Percentiles rank a stretch among this genome's conserved stretches.
phyloP scores from a whole-genome alignment of 2,329 filamentous ascomycete genomes.

The Microdochium bolleyi region DNA sequence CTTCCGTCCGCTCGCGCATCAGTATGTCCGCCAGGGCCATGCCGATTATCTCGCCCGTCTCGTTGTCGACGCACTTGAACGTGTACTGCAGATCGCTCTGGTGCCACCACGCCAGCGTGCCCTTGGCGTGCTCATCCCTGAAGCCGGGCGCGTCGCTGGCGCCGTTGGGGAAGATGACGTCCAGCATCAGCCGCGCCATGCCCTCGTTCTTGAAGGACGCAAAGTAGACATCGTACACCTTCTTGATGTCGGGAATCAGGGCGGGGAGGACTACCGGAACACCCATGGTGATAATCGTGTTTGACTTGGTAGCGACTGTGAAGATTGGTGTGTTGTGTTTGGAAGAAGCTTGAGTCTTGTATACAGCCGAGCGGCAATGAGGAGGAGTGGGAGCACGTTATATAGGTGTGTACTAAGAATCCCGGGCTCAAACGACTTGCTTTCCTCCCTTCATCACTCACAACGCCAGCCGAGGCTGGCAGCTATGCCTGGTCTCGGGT shows the following conservation, averaged over 20 bases:
- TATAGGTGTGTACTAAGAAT: too few relatives aligned
- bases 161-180: constrained; percentile 1
- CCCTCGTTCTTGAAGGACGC: constrained; percentile 1
- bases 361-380: too few relatives aligned
- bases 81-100: constrained; percentile 33
- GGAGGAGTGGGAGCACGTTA: too few relatives aligned
- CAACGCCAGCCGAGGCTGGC: too few relatives aligned
- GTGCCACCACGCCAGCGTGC: constrained; percentile 30
- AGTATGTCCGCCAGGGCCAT: constrained; percentile 38
- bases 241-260: not conserved
- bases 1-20: constrained; percentile 23
- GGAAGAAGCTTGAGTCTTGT: too few relatives aligned
- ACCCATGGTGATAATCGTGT: not conserved
- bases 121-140: constrained; percentile 31
- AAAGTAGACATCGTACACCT: not conserved
- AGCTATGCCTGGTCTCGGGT: too few relatives aligned
- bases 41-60: constrained; percentile 32
- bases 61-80: constrained; percentile 36
- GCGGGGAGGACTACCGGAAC: not conserved
- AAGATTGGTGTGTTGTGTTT: not conserved
- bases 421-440: too few relatives aligned
- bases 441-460: too few relatives aligned
- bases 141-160: constrained; percentile 24
- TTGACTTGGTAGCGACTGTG: not conserved
- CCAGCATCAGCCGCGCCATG: constrained; percentile 1